Base-by-base conservation (phyloP, 495 filamentous ascomycete species). In the Xylaria bambusicola region DNA sequence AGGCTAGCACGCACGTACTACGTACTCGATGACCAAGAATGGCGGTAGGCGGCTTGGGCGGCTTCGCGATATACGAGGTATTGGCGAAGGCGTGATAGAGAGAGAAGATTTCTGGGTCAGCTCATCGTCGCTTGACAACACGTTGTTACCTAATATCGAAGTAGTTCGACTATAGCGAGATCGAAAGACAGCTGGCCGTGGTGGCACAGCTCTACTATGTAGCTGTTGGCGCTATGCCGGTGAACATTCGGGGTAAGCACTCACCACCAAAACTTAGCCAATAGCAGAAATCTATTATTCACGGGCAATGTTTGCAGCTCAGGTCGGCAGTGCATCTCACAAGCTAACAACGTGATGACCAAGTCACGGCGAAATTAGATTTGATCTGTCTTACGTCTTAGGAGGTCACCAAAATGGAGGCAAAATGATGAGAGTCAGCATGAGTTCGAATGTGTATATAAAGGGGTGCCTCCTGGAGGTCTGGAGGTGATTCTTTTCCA, bases 291-390 rank as follows among this genome's bases (percentile, higher is more conserved):
- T 38, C 53, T 47, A 24, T 56, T 56, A 36, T 42, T 47, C 18
- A 35, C 18, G 27, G 46, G 29, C 13, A 45, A 8, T 35, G 12
- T 26, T 13, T 7, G 53, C 29, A 42, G 40, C 41, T 56, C 9
- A 54, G 38, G 38, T 15, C 26, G 40, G 52, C 24, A 24, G 52
- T 54, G 38, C 38, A 33, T 29, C 24, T 21, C 8, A 15, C 51
- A 8, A 42, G 20, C 26, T 10, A 38, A 44, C 44, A n/a, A 56
- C 9, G 21, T 6, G 54, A 48, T 21, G 17, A 3, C 31, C 48
- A 38, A 27, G 44, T 18, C 18, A 15, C 9, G 31, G 18, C 33
- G 17, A 58, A 57, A 58, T 50, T 58, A 58, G 56, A 51, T n/a
- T 4, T 17, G 46, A 35, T 1, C 2, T 41, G 18, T 18, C 26